Percentiles rank a stretch among this genome's conserved stretches.
These are phyloP conservation scores for Aeschynomene evenia DNA, from an alignment of 306 rosid species.

Conservation along the genomic window DNA sequence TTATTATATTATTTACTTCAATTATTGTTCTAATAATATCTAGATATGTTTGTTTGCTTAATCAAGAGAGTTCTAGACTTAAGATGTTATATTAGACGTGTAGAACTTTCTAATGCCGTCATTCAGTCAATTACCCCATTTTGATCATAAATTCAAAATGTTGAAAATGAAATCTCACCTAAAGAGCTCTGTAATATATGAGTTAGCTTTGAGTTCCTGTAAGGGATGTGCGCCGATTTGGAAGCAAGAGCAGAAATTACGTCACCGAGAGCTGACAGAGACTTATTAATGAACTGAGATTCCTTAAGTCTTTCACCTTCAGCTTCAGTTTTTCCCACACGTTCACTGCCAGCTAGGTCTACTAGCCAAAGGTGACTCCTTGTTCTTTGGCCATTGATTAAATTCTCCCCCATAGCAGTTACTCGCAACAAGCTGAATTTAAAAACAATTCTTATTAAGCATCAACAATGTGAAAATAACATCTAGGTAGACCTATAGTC, in stretches of 20 bases:
- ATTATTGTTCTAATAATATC: no score
- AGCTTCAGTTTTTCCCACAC: conserved; percentile 93
- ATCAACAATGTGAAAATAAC: neutral
- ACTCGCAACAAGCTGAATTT: conserved; percentile 79
- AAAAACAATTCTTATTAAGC: conserved; percentile 32
- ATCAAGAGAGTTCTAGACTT: no score
- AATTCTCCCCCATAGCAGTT: conserved; percentile 70
- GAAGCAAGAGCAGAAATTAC: conserved; percentile 94
- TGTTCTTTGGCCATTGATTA: conserved; percentile 75
- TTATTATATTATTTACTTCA: no score
- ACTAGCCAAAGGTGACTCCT: conserved; percentile 97
- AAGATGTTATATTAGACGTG: no score
- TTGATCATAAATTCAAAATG: conserved; percentile 10
- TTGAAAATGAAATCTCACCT: conserved; percentile 50
- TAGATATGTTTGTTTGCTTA: no score
- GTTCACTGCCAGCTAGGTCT: conserved; percentile 99
- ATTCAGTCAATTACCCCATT: no score
- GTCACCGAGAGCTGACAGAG: conserved; percentile 95
- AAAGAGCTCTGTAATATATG: conserved; percentile 95
- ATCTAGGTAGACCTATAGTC: neutral
- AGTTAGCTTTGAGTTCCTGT: conserved; percentile 97
- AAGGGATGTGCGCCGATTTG: conserved; percentile 84
- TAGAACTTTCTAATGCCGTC: no score
- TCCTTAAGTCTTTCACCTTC: conserved; percentile 98
- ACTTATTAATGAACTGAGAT: conserved; percentile 94